phyloP scores from a whole-genome alignment of 192 early-diverging fungal species.

The Backusella macrospora region DNA sequence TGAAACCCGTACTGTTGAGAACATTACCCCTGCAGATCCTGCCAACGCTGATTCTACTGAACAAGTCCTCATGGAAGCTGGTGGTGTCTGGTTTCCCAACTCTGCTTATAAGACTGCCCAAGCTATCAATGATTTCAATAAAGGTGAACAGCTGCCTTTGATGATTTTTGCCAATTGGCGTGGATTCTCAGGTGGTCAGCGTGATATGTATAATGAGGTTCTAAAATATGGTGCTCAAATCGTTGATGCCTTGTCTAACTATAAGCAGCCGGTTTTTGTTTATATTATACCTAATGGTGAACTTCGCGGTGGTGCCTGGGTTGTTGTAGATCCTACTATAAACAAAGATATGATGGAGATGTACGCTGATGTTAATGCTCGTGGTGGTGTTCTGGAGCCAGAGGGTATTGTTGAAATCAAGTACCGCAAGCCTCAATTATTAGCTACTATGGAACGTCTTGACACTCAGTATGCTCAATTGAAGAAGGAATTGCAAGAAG shows the following conservation, averaged over 20 bases:
- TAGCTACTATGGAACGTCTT: slow-evolving; percentile 92
- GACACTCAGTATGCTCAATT: slow-evolving; percentile 77
- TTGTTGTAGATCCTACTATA: slow-evolving; percentile 95
- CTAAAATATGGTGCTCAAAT: slow-evolving; percentile 97
- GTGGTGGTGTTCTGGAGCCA: slow-evolving; percentile 96
- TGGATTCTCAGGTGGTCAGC: slow-evolving; percentile 98
- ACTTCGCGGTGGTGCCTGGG: slow-evolving; percentile 98
- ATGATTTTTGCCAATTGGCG: slow-evolving; percentile 99
- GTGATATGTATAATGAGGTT: slow-evolving; percentile 98
- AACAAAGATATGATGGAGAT: slow-evolving; percentile 99
- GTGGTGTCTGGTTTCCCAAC: slow-evolving; percentile 98
- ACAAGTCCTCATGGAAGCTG: slow-evolving; percentile 89
- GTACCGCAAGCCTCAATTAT: slow-evolving; percentile 90
- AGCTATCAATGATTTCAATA: slow-evolving; percentile 98
- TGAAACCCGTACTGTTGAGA: slow-evolving; percentile 93
- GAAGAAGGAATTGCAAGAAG: slow-evolving; percentile 64
- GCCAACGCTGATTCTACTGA: slow-evolving; percentile 89
- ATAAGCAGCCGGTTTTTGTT: slow-evolving; percentile 97
- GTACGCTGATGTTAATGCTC: slow-evolving; percentile 91
- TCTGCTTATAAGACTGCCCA: slow-evolving; percentile 99
- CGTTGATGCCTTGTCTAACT: slow-evolving; percentile 94
- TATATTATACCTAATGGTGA: slow-evolving; percentile 95
- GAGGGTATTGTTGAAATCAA: slow-evolving; percentile 99
- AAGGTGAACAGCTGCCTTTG: slow-evolving; percentile 96
- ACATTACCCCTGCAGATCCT: slow-evolving; percentile 91